Evolutionary conservation across 129 eudicot species (phyloP).

Genomic region (Apium graveolens): DNA sequence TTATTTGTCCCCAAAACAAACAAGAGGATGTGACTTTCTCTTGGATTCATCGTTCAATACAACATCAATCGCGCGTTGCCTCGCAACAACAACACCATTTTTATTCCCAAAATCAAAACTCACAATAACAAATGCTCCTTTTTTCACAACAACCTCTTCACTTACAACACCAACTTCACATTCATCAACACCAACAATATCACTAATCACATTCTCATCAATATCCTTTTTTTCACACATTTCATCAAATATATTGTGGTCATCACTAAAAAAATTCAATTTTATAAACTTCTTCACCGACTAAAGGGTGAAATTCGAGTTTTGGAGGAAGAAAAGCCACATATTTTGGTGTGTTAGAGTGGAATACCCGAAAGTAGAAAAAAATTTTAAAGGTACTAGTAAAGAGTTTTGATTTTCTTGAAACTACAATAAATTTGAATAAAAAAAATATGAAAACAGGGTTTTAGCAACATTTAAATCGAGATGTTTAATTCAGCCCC

Average conservation of each 20-base stretch:
- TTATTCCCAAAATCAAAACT: constrained; percentile 20
- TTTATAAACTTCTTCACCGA: too few relatives aligned
- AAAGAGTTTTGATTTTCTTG: too few relatives aligned
- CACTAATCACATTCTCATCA: not conserved
- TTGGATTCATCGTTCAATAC: constrained; percentile 85
- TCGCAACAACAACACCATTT: constrained; percentile 88
- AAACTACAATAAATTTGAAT: too few relatives aligned
- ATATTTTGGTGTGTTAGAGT: too few relatives aligned
- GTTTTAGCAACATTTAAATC: too few relatives aligned
- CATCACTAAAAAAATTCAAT: too few relatives aligned
- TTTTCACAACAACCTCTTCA: constrained; percentile 29
- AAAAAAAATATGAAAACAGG: too few relatives aligned
- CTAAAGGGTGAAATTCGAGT: too few relatives aligned
- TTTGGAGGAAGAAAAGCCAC: too few relatives aligned
- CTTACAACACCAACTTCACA: not conserved
- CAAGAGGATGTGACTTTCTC: constrained; percentile 84
- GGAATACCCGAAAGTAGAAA: too few relatives aligned
- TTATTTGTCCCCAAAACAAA: constrained; percentile 91
- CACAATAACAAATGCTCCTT: constrained; percentile 33
- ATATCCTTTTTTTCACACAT: not conserved
- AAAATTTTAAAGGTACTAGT: too few relatives aligned
- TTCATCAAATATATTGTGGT: constrained; percentile 14
- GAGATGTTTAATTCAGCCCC: too few relatives aligned
- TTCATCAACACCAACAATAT: not conserved
- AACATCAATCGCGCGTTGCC: constrained; percentile 84